phyloP scores from a whole-genome alignment of 441 rosid genomes.

The Pelargonium myrrhifolium region DNA sequence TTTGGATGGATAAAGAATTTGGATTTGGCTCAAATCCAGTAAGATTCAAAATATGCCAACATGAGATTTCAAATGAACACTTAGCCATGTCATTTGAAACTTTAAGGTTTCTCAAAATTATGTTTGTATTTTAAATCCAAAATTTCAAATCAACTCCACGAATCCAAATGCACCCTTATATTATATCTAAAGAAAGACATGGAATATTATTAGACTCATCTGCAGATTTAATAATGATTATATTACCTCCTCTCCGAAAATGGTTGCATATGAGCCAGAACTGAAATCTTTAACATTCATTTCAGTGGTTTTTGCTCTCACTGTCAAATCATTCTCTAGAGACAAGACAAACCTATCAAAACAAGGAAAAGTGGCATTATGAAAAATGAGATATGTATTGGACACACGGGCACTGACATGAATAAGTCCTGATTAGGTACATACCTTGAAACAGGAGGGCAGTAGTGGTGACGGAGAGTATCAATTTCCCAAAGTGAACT shows the following conservation, averaged over 20 bases:
- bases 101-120: too few species aligned
- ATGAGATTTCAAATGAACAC: too few species aligned
- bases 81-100: too few species aligned
- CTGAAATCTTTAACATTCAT: constrained; percentile 62
- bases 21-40: too few species aligned
- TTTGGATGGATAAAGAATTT: too few species aligned
- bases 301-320: constrained; percentile 69
- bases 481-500: constrained; percentile 96
- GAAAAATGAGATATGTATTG: background rate
- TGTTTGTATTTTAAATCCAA: too few species aligned
- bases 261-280: constrained; percentile 83
- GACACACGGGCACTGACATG: background rate
- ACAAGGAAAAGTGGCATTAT: constrained; percentile 6
- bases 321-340: constrained; percentile 78
- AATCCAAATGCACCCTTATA: too few species aligned
- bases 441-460: constrained; percentile 93
- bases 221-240: background rate
- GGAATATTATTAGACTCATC: background rate
- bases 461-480: constrained; percentile 73
- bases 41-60: too few species aligned
- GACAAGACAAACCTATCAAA: constrained; percentile 62
- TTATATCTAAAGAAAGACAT: too few species aligned
- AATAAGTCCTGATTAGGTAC: background rate
- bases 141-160: too few species aligned
- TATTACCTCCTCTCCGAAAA: constrained; percentile 88